Evolutionary conservation across 2,329 filamentous ascomycete species (phyloP).

Genomic region (Sporothrix protearum): DNA sequence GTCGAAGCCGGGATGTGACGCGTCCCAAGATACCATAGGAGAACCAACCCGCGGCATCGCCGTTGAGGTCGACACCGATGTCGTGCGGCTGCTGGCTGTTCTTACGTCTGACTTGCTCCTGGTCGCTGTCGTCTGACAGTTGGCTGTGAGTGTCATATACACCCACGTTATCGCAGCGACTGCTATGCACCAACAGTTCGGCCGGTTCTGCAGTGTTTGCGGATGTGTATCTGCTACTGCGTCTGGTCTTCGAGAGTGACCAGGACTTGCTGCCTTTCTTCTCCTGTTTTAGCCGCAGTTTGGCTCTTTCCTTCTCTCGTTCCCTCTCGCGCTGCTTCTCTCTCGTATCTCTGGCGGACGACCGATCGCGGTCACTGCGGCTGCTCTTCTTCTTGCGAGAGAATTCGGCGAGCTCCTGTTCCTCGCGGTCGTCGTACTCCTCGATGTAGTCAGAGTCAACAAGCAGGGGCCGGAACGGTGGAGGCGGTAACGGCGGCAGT

Average conservation of each 20-base stretch:
- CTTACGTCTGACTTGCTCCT: constrained; percentile 12
- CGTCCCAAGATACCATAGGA: constrained; percentile 44
- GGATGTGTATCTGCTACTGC: not conserved
- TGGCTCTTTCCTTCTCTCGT: not conserved
- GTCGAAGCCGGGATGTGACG: constrained; percentile 54
- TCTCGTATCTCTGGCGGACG: not conserved
- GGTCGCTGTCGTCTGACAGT: not conserved
- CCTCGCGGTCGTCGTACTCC: constrained; percentile 14
- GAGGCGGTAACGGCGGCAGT: constrained; percentile 25
- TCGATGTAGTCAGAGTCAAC: constrained; percentile 13
- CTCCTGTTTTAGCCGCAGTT: not conserved
- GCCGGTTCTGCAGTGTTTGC: not conserved
- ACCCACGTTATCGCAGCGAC: not conserved
- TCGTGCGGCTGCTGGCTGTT: constrained; percentile 10
- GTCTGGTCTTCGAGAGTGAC: constrained; percentile 4
- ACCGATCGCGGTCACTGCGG: constrained; percentile 14
- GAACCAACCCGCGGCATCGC: constrained; percentile 27
- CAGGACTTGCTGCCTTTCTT: not conserved
- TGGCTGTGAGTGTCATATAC: constrained; percentile 8
- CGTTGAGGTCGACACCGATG: constrained; percentile 29
- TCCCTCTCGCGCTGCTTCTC: constrained; percentile 15
- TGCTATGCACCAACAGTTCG: constrained; percentile 18
- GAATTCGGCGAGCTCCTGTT: not conserved
- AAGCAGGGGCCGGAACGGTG: constrained; percentile 20
- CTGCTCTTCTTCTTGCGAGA: constrained; percentile 14